A percentile compares a stretch with the other conserved stretches of the same genome.
These are phyloP conservation scores for Lindgomyces ingoldianus DNA, from an alignment of 495 filamentous ascomycete species.

Conservation along the genomic window DNA sequence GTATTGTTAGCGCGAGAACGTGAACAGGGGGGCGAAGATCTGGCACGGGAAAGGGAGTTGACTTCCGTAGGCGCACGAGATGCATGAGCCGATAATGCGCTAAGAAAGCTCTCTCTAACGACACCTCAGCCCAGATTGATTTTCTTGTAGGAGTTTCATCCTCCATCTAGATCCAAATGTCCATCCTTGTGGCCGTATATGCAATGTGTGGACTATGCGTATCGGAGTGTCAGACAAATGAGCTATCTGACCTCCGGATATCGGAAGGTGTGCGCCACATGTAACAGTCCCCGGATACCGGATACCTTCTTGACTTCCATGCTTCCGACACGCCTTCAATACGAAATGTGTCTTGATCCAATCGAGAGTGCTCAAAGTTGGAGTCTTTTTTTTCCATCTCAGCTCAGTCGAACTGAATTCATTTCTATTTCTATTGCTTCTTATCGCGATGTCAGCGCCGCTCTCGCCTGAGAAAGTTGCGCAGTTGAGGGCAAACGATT, in stretches of 20 bases:
- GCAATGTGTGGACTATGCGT: not conserved
- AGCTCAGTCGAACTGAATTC: slow-evolving; percentile 1
- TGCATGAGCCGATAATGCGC: slow-evolving; percentile 5
- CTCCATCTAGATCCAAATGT: not conserved
- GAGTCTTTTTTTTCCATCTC: slow-evolving; percentile 2
- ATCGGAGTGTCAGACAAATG: slow-evolving; percentile 3
- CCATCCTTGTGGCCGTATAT: slow-evolving; percentile 1
- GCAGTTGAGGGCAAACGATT: slow-evolving; percentile 3
- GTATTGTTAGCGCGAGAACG: too few species aligned
- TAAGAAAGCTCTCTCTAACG: not conserved
- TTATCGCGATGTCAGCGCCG: slow-evolving; percentile 3
- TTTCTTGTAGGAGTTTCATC: not conserved
- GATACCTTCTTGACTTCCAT: not conserved
- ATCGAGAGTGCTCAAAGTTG: slow-evolving; percentile 3
- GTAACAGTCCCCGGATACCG: not conserved
- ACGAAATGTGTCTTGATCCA: slow-evolving; percentile 1
- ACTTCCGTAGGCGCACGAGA: not conserved
- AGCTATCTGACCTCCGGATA: too few species aligned
- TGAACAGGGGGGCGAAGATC: not conserved
- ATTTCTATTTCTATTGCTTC: not conserved
- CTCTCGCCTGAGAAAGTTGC: not conserved
- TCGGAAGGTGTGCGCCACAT: not conserved
- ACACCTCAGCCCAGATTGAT: not conserved
- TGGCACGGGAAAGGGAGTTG: not conserved
- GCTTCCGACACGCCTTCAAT: slow-evolving; percentile 4